Base-by-base conservation (phyloP, 495 filamentous ascomycete genomes). In the Xylaria scruposa region DNA sequence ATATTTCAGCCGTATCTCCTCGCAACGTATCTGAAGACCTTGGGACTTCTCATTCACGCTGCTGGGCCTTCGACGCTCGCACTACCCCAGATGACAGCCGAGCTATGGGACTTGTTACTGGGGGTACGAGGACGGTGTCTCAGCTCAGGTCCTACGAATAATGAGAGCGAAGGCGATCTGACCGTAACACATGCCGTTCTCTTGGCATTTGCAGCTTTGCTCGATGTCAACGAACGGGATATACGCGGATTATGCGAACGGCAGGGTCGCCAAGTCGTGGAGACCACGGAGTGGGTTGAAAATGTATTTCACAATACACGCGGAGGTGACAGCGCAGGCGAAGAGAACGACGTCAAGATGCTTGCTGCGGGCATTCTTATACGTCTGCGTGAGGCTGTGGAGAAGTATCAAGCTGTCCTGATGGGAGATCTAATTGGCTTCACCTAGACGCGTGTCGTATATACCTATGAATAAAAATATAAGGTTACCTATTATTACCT, bases 301-400 rank as follows among this genome's bases (percentile, higher is more conserved):
- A 72, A 58, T 13, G 81, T 86, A 53, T 87, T 86, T 76, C 71
- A 69, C 4, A 79, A 79, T 29, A 77, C 80, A 44, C 78, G 78
- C 38, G 85, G 84, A 0, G 83, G 81, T 12, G 83, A 84, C 68
- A 78, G 81, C 47, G 78, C 85, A 29, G 80, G 85, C 24, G 87
- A 88, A 78, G 88, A 94, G 76, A 86, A 89, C 72, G 86, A 86
- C 76, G 85, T 90, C 19, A 87, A 88, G 78, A 88, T 88, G 84
- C 73, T 99, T 74, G 91, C 94, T 33, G 96, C 96, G 2, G 94
- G 92, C 1, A 90, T 97, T 54, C 81, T 98, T 81, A 88, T 97
- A 26, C 91, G 90, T 75, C 81, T 92, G 67, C 88, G 88, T 47
- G 94, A 97, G 81, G 88, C 92, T 42, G 89, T 95, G 53, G 92